Base-by-base conservation (phyloP, 768 basidiomycete genomes). In the Russula foetens region DNA sequence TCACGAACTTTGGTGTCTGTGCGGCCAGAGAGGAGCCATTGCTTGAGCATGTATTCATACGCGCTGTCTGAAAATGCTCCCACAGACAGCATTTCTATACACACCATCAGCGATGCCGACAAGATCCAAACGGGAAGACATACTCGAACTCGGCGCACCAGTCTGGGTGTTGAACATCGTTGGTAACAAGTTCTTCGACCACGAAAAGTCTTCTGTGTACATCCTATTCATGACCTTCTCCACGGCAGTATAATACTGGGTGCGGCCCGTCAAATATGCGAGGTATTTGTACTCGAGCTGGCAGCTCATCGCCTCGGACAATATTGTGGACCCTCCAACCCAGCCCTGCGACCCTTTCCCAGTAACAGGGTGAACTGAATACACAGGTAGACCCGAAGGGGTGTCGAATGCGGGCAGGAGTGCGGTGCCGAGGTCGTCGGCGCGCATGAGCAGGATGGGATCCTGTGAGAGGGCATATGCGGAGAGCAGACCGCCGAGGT, bases 241-340 rank as follows among this genome's bases (percentile, higher is more conserved):
- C 1, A 77, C 84, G 81, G 84, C 59, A 31, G 82, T 75, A 63
- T 77, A 80, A 67, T 87, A 86, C 43, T 76, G 75, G 41, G 77
- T 75, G 54, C 88, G 84, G 1, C 88, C 89, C 0, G 90, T 94
- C 14, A 88, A 71, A 64, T 90, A 85, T 1, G 89, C 87, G 4
- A 98, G 81, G 66, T 95, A 95, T 63, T 86, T 81, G 71, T 92
- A 90, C 71, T 97, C 95, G 59, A 98, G 71, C 68, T 95, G 92
- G 60, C 90, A 76, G 53, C 82, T 92, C 7, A 84, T 86, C 24
- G 90, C 84, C 71, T 97, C 94, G 0, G 94, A 87, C 65, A 63
- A 71, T 19, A 88, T 71, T 11, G 77, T 68, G 14, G 46, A 48
- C 1, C 50, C 35, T 1, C 77, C 79, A 15, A 76, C 69, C 53